Percentiles rank a stretch among this genome's conserved stretches.
Evolutionary conservation across 139 green algal species (phyloP).

Genomic region (Chlamydomonas sp.): DNA sequence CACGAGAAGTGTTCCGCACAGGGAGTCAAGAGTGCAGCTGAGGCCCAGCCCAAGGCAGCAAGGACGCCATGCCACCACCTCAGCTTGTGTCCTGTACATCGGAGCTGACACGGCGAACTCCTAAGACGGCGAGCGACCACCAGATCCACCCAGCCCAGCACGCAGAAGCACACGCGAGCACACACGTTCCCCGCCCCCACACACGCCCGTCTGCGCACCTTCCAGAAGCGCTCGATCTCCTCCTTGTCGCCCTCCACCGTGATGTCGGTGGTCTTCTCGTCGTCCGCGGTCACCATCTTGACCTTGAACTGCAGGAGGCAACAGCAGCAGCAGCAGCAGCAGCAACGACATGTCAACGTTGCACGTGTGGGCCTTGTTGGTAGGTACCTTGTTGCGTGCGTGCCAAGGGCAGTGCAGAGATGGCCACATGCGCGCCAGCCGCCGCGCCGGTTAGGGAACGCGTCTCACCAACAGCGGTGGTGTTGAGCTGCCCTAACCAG

Average conservation of each 20-base stretch:
- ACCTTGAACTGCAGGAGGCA: constrained; percentile 51
- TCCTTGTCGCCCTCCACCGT: constrained; percentile 88
- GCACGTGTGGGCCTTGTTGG: no score
- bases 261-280: constrained; percentile 90
- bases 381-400: no score
- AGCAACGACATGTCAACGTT: no score
- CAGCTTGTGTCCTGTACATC: background rate
- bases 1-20: background rate
- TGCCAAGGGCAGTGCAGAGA: no score
- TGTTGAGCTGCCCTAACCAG: no score
- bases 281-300: constrained; percentile 91
- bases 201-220: constrained; percentile 46
- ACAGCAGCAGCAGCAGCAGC: background rate
- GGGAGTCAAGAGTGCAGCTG: background rate
- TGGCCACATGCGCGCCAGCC: no score
- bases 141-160: background rate
- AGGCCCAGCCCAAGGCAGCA: background rate
- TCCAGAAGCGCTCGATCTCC: constrained; percentile 86
- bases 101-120: background rate
- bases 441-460: no score
- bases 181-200: background rate
- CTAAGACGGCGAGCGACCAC: background rate
- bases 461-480: no score
- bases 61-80: background rate
- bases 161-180: background rate